Evolutionary conservation across 768 basidiomycete genomes (phyloP).

Genomic region (Phylloporus scabripes): DNA sequence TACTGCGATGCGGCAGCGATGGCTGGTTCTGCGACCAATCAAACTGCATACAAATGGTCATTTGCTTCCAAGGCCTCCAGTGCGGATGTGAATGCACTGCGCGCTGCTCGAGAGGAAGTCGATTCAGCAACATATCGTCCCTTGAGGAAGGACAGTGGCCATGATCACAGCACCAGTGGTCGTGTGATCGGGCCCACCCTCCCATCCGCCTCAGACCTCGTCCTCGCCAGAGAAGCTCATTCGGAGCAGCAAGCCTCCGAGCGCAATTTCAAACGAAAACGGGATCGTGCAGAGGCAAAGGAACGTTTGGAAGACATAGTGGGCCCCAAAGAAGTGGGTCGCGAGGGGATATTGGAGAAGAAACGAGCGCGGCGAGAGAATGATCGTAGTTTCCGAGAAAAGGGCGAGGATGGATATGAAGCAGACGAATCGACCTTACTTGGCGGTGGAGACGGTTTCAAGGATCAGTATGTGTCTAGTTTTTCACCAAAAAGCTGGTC

Average conservation of each 20-base stretch:
- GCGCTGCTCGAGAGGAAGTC: constrained; percentile 55
- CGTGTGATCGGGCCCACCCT: constrained; percentile 63
- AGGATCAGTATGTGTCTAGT: constrained; percentile 52
- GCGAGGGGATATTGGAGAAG: constrained; percentile 85
- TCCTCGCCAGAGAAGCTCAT: constrained; percentile 59
- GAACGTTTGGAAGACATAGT: constrained; percentile 72
- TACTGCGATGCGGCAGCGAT: constrained; percentile 60
- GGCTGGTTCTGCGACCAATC: constrained; percentile 51
- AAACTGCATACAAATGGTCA: constrained; percentile 85
- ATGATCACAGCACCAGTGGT: constrained; percentile 31
- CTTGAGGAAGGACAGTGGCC: constrained; percentile 8
- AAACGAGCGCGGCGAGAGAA: constrained; percentile 67
- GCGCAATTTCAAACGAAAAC: constrained; percentile 56
- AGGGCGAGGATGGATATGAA: constrained; percentile 71
- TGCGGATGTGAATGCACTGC: constrained; percentile 56
- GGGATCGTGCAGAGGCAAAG: constrained; percentile 58
- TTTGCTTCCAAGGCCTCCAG: constrained; percentile 65
- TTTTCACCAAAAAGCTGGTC: background rate
- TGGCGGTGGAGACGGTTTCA: constrained; percentile 81
- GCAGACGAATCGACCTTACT: constrained; percentile 73
- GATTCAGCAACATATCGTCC: constrained; percentile 37
- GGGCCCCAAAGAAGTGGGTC: constrained; percentile 74
- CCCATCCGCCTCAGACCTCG: constrained; percentile 63
- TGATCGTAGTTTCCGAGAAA: constrained; percentile 66
- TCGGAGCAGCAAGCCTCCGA: constrained; percentile 50